Conservation (phyloP, 2,329 filamentous ascomycete species). For the Aspergillus fischeri region DNA sequence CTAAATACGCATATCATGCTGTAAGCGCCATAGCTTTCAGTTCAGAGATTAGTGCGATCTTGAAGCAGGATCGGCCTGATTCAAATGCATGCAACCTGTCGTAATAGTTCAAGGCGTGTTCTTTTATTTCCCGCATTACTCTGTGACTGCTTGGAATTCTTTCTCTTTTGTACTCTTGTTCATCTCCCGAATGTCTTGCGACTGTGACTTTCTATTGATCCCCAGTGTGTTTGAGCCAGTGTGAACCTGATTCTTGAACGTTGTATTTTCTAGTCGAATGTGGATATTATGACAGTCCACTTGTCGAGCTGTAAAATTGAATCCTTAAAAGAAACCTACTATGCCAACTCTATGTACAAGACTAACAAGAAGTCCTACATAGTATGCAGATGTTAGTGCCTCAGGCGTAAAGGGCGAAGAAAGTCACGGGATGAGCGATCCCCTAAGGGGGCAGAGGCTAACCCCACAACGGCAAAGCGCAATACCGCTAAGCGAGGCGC, state of each 20-base stretch:
- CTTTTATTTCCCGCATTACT: background rate
- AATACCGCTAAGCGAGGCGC: conserved; percentile 31
- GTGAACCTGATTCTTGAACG: background rate
- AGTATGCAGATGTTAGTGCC: background rate
- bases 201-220: background rate
- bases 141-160: background rate
- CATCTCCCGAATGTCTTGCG: background rate
- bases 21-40: background rate
- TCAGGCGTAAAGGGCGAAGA: conserved; percentile 14
- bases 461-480: conserved; percentile 18
- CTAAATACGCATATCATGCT: background rate
- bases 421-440: conserved; percentile 27
- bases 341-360: background rate
- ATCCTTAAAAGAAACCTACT: background rate
- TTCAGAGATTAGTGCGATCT: no score
- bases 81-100: background rate
- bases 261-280: background rate
- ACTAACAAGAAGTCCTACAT: background rate
- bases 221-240: background rate
- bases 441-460: conserved; percentile 23
- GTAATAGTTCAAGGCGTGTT: background rate
- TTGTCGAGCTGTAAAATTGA: background rate
- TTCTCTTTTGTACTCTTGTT: background rate
- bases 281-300: background rate
- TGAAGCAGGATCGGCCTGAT: background rate